Conservation (phyloP, 2,329 filamentous ascomycete species). For the Aspergillus tubingensis region DNA sequence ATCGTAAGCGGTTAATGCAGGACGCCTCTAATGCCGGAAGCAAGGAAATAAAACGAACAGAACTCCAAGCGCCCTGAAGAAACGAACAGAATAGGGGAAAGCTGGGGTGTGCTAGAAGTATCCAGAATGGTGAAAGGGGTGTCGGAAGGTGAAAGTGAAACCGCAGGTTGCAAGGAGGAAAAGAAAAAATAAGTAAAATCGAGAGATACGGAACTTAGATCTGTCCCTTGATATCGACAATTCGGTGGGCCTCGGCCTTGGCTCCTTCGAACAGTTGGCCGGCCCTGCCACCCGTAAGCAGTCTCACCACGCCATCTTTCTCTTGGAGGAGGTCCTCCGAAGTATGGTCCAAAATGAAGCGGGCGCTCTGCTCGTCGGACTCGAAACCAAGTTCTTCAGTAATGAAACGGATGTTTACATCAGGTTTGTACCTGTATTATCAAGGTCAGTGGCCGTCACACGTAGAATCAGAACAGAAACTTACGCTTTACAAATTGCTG, state of each 20-base stretch:
- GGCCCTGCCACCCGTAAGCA: constrained; percentile 74
- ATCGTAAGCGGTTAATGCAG: neutral
- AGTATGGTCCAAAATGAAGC: constrained; percentile 82
- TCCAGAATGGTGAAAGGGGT: constrained; percentile 1
- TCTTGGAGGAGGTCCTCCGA: constrained; percentile 77
- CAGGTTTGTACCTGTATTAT: constrained; percentile 77
- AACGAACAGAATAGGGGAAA: constrained; percentile 14
- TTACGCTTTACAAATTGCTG: constrained; percentile 93
- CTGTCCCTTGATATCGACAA: constrained; percentile 96
- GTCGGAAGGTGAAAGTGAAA: neutral
- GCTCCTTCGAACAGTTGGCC: constrained; percentile 71
- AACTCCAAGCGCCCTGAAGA: neutral
- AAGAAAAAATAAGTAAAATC: constrained; percentile 5
- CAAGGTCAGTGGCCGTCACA: constrained; percentile 48
- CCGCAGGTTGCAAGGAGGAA: constrained; percentile 7
- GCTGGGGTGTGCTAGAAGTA: constrained; percentile 1
- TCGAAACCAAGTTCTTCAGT: constrained; percentile 96
- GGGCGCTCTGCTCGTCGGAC: constrained; percentile 82
- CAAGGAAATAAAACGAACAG: neutral
- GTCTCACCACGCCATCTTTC: constrained; percentile 69
- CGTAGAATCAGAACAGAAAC: constrained; percentile 43
- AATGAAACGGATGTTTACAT: constrained; percentile 85
- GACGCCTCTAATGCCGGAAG: constrained; percentile 8
- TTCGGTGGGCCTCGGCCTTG: constrained; percentile 72
- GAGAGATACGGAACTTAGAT: constrained; percentile 52